These are phyloP conservation scores for Trifolium dubium DNA, from an alignment of 306 rosid species.

Conservation along the genomic window DNA sequence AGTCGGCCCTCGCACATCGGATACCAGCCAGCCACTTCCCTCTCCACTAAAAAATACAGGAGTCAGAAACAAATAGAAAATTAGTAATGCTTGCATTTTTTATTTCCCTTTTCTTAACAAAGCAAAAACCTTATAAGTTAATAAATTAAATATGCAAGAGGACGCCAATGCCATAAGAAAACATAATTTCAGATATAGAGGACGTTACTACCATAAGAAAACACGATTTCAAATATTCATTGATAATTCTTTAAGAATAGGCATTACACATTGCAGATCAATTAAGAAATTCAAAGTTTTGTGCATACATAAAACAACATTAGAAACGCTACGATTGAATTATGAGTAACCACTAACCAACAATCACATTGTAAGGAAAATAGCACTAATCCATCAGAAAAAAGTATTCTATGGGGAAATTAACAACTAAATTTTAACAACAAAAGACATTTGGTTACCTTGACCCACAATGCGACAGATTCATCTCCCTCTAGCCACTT, in stretches of 20 bases:
- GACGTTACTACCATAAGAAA: background rate
- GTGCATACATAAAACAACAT: background rate
- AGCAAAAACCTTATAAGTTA: constrained; percentile 12
- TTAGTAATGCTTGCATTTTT: constrained; percentile 39
- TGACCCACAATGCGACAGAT: constrained; percentile 94
- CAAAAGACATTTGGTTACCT: constrained; percentile 59
- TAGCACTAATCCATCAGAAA: background rate
- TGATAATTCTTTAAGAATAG: constrained; percentile 20
- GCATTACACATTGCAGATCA: constrained; percentile 33
- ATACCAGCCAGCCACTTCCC: constrained; percentile 99
- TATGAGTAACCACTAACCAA: constrained; percentile 11
- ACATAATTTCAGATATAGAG: background rate
- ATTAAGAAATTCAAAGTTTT: constrained; percentile 5
- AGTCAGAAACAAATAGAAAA: constrained; percentile 38
- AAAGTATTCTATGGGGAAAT: constrained; percentile 7
- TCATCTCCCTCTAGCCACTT: constrained; percentile 86
- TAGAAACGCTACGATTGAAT: background rate
- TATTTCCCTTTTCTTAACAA: constrained; percentile 14
- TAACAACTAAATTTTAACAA: constrained; percentile 29
- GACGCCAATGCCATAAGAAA: background rate
- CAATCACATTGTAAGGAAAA: constrained; percentile 14
- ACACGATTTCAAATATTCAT: background rate
- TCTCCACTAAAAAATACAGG: constrained; percentile 76
- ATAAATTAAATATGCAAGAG: constrained; percentile 29
- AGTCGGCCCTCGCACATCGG: constrained; percentile 92